Percentiles rank a stretch among this genome's conserved stretches.
Evolutionary conservation across 2,329 filamentous ascomycete genomes (phyloP).

Genomic region (Pseudogymnoascus sp.): DNA sequence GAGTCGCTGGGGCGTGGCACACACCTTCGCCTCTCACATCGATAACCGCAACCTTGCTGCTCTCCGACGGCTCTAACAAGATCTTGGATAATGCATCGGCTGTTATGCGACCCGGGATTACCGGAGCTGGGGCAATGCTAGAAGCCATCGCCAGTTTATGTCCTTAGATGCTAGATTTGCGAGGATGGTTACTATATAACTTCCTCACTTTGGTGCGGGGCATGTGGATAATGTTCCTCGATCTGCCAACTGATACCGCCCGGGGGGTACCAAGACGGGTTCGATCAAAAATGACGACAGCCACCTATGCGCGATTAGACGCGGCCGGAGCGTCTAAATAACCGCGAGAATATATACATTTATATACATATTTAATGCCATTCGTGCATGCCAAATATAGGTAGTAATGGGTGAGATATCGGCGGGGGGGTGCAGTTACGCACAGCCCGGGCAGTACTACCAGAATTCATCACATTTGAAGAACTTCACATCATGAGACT

Average conservation of each 20-base stretch:
- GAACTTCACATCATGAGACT: not conserved
- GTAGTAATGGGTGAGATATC: not conserved
- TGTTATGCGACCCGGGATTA: slow-evolving; percentile 20
- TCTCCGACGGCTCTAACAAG: slow-evolving; percentile 21
- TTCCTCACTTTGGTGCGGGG: not conserved
- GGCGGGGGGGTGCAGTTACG: not conserved
- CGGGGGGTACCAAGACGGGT: not conserved
- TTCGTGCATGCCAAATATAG: not conserved
- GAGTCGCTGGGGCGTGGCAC: slow-evolving; percentile 14
- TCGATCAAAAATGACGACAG: slow-evolving; percentile 3
- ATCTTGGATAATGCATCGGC: slow-evolving; percentile 24
- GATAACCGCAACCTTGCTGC: slow-evolving; percentile 57
- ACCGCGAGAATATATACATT: not conserved
- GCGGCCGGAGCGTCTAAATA: not conserved
- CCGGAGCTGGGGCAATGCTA: not conserved
- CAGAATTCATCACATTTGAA: not conserved
- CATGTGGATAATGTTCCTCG: not conserved
- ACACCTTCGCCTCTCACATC: slow-evolving; percentile 82
- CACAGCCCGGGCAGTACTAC: no score
- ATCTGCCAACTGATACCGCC: slow-evolving; percentile 6
- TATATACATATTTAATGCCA: not conserved
- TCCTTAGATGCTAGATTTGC: not conserved
- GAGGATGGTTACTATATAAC: not conserved
- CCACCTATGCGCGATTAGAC: not conserved
- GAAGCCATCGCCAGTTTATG: not conserved